Conservation (phyloP, 129 eudicot species). For the Saposhnikovia divaricata region DNA sequence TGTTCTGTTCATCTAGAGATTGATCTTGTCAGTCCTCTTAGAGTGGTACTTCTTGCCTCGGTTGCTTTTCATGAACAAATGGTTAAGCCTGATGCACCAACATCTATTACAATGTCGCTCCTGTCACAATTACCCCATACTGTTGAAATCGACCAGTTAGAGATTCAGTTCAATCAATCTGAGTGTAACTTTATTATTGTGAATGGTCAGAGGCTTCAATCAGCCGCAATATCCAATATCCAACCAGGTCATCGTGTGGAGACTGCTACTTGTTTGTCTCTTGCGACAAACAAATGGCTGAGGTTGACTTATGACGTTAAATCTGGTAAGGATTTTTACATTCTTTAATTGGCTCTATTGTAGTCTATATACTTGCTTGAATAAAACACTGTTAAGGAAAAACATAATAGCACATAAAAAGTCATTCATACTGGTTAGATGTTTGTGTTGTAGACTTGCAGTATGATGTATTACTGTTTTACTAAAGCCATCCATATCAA, state of each 20-base stretch:
- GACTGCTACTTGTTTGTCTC: conserved; percentile 55
- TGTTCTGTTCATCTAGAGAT: conserved; percentile 80
- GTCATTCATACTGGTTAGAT: background rate
- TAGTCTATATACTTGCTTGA: background rate
- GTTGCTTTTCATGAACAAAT: conserved; percentile 93
- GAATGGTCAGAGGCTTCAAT: conserved; percentile 57
- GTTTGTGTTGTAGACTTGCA: background rate
- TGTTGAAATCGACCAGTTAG: conserved; percentile 81
- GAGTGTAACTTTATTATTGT: conserved; percentile 76
- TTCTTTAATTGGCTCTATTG: background rate
- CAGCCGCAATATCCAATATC: conserved; percentile 42
- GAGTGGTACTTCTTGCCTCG: conserved; percentile 76
- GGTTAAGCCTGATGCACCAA: conserved; percentile 71
- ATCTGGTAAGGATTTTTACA: conserved; percentile 44
- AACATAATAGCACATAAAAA: background rate
- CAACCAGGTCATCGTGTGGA: conserved; percentile 76
- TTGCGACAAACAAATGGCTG: conserved; percentile 74
- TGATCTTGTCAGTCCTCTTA: conserved; percentile 91
- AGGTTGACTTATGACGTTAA: conserved; percentile 74
- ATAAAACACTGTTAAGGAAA: background rate
- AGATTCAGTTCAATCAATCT: conserved; percentile 85
- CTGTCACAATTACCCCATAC: conserved; percentile 72
- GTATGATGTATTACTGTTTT: background rate
- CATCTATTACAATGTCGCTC: conserved; percentile 62
- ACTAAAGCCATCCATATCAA: background rate